Base-by-base conservation (phyloP, 2,329 filamentous ascomycete genomes). In the Hymenoscyphus repandus region DNA sequence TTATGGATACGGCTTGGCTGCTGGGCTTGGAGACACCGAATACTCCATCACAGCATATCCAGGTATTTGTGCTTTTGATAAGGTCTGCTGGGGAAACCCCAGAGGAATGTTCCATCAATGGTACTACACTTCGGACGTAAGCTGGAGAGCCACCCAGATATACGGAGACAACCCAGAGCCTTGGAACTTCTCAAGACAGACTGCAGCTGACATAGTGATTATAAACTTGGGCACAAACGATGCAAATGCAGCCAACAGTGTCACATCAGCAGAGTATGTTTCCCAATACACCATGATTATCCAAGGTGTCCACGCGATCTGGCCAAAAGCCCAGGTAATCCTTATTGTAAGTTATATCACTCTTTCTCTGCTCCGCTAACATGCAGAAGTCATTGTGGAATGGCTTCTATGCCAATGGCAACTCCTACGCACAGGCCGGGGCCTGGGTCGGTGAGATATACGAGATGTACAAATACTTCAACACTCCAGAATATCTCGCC, bases 31-130 rank as follows among this genome's bases (percentile, higher is more conserved):
- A 2, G 72, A 79, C 38, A 77, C 76, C 2, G 80, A 84, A 57
- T 82, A 77, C 59, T 73, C 72, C 15, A 72, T 83, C 38, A 80
- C 77, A 0, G 77, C 76, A 0, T 80, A 79, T 51, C 78, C 79
- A 0, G 79, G 79, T 4, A 79, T 80, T 44, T 83, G 79, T 56
- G 69, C 79, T 2, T 68, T 72, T 13, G 78, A 83, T 56, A 70
- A 77, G 49, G 60, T 75, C 44, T 83, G 79, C 64, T 83, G 74
- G 67, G 77, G 76, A 3, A 74, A 74, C 38, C 68, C 68, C 6
- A 66, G 70, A 34, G 76, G 76, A 13, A 73, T 75, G 59, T 68
- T 70, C 22, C 75, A 78, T 58, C 79, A 82, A 63, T 83, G 77
- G 77, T 77, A 76, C 57, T 76, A 75, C 45, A 76, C 77, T 0